A percentile compares a stretch with the other conserved stretches of the same genome.
Conservation (phyloP, 371 early-diverging fungal genomes). For the Coemansia sp. region DNA sequence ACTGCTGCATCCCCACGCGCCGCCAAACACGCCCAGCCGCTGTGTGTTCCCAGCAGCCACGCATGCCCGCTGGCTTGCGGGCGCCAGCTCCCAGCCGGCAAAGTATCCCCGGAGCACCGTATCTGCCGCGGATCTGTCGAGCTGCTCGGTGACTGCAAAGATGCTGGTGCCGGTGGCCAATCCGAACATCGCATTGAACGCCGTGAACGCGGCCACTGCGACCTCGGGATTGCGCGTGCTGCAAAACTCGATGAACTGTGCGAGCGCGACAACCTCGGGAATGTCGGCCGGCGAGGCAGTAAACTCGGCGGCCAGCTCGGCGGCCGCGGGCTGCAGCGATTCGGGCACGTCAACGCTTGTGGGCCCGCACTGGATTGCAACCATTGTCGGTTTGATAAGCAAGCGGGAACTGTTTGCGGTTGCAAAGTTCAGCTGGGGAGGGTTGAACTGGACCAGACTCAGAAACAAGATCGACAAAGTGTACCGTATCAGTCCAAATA, state of each 20-base stretch:
- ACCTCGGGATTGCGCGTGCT: not conserved
- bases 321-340: conserved; percentile 1
- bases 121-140: not conserved
- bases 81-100: not conserved
- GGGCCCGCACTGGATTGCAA: not conserved
- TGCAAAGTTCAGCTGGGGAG: not conserved
- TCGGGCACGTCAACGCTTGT: not conserved
- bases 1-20: conserved; percentile 8
- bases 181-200: not conserved
- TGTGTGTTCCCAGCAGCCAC: not conserved
- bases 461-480: not conserved
- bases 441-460: not conserved
- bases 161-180: not conserved
- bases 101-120: not conserved
- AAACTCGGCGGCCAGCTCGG: conserved; percentile 10
- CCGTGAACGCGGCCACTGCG: not conserved
- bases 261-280: not conserved
- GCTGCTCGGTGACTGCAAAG: not conserved
- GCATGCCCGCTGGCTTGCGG: not conserved
- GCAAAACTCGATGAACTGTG: conserved; percentile 17
- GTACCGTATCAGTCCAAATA: not conserved
- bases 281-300: not conserved
- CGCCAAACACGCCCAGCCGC: conserved; percentile 23
- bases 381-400: not conserved
- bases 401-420: not conserved